Conservation (phyloP, 495 filamentous ascomycete species). For the Arthonia radiata region DNA sequence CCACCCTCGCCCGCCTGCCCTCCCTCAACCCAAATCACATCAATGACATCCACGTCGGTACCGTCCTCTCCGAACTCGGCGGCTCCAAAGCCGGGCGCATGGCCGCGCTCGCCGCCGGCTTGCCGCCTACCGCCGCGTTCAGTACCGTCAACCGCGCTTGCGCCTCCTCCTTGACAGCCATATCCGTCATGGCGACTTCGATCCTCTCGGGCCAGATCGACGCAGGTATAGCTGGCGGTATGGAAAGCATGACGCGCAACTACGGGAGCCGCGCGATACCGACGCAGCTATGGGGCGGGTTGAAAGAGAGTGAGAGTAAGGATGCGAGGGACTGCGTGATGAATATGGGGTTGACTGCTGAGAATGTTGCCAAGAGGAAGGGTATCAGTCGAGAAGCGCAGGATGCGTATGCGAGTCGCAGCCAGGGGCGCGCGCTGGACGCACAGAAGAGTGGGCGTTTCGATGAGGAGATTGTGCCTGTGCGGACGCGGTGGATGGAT, state of each 20-base stretch:
- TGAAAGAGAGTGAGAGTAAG: slow-evolving; percentile 35
- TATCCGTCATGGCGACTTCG: slow-evolving; percentile 42
- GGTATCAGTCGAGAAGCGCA: slow-evolving; percentile 49
- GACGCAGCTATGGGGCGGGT: slow-evolving; percentile 47
- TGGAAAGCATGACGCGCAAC: slow-evolving; percentile 88
- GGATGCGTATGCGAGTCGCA: slow-evolving; percentile 55
- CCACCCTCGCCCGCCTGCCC: slow-evolving; percentile 51
- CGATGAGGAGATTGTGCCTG: slow-evolving; percentile 52
- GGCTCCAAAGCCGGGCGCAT: slow-evolving; percentile 86
- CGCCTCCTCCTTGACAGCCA: slow-evolving; percentile 46
- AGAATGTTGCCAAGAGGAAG: slow-evolving; percentile 69
- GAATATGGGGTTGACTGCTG: slow-evolving; percentile 80
- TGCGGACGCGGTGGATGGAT: slow-evolving; percentile 33
- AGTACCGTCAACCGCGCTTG: slow-evolving; percentile 79
- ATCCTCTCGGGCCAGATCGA: slow-evolving; percentile 48
- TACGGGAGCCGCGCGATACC: slow-evolving; percentile 77
- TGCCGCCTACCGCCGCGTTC: slow-evolving; percentile 47
- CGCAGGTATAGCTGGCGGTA: slow-evolving; percentile 67
- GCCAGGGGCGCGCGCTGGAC: slow-evolving; percentile 41
- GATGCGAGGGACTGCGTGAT: slow-evolving; percentile 71
- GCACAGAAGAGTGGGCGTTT: slow-evolving; percentile 49
- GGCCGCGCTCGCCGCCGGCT: slow-evolving; percentile 63
- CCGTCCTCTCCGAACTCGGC: slow-evolving; percentile 73
- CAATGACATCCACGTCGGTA: slow-evolving; percentile 64
- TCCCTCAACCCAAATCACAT: slow-evolving; percentile 46